These are phyloP conservation scores for Penicillium janthinellum DNA, from an alignment of 2,329 filamentous ascomycete genomes.

Conservation along the genomic window DNA sequence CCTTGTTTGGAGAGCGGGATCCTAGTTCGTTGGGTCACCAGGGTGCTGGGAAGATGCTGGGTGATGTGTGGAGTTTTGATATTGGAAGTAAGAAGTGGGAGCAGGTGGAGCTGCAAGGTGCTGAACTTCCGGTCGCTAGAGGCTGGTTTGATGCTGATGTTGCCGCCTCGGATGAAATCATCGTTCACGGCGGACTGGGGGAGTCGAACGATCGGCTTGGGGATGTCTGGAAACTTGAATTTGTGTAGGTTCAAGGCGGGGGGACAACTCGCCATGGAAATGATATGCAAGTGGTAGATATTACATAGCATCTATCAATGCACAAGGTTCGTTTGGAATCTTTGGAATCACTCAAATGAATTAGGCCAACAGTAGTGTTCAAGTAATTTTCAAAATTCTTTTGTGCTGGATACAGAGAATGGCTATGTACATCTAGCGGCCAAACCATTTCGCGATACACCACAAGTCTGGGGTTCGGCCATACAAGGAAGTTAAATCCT, in stretches of 20 bases:
- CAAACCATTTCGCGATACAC: too few species aligned
- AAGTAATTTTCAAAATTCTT: too few species aligned
- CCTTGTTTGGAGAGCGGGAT: slow-evolving; percentile 57
- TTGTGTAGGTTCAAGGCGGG: background rate
- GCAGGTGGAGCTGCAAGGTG: slow-evolving; percentile 28
- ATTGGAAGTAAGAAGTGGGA: slow-evolving; percentile 38
- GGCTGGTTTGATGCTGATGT: slow-evolving; percentile 60
- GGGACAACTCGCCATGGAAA: background rate
- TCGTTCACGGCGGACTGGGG: slow-evolving; percentile 55
- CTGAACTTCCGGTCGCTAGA: slow-evolving; percentile 42
- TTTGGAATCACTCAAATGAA: too few species aligned
- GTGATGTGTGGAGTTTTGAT: slow-evolving; percentile 54
- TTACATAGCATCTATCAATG: too few species aligned
- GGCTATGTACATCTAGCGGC: too few species aligned
- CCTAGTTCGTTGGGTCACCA: slow-evolving; percentile 56
- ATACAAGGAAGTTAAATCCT: too few species aligned
- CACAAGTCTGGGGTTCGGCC: too few species aligned
- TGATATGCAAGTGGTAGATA: too few species aligned
- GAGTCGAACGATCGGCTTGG: slow-evolving; percentile 55
- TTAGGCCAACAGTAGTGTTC: too few species aligned
- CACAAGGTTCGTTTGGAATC: too few species aligned
- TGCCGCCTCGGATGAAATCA: slow-evolving; percentile 35
- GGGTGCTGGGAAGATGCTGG: slow-evolving; percentile 59
- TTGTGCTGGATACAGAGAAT: too few species aligned
- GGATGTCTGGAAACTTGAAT: slow-evolving; percentile 48